Evolutionary conservation across 306 rosid genomes (phyloP).

Genomic region (Datisca glomerata): DNA sequence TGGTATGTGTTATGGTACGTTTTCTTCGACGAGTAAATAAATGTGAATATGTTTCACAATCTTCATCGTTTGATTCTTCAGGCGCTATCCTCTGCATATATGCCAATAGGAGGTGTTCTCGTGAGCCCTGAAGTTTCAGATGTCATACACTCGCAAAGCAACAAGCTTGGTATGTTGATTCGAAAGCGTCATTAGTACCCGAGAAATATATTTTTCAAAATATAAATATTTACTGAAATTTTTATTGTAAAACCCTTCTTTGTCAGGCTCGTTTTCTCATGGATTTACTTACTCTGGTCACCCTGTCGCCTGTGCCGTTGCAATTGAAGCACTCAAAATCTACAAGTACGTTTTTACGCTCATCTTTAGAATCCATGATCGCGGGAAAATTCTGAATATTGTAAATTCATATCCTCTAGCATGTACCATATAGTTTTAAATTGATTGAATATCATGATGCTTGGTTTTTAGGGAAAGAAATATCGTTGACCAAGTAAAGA

Average conservation of each 20-base stretch:
- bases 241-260: background rate
- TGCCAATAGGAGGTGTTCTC: conserved; percentile 89
- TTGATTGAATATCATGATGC: conserved; percentile 5
- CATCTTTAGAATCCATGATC: no score
- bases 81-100: conserved; percentile 91
- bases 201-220: no score
- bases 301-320: conserved; percentile 79
- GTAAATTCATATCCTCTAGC: no score
- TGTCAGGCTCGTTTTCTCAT: conserved; percentile 54
- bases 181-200: no score
- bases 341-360: conserved; percentile 69
- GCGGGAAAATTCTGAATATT: no score
- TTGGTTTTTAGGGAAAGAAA: conserved; percentile 68
- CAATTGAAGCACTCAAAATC: conserved; percentile 81
- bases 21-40: no score
- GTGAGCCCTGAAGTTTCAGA: conserved; percentile 81
- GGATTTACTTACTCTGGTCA: conserved; percentile 97
- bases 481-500: conserved; percentile 39
- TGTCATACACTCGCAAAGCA: conserved; percentile 79
- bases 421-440: no score
- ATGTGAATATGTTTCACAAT: no score
- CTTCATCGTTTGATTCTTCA: conserved; percentile 21
- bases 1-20: no score
- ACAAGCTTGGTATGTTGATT: conserved; percentile 56
- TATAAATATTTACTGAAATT: no score